Base-by-base conservation (phyloP, 108 stramenopile genomes). In the Pseudonitzschia delicatissima region DNA sequence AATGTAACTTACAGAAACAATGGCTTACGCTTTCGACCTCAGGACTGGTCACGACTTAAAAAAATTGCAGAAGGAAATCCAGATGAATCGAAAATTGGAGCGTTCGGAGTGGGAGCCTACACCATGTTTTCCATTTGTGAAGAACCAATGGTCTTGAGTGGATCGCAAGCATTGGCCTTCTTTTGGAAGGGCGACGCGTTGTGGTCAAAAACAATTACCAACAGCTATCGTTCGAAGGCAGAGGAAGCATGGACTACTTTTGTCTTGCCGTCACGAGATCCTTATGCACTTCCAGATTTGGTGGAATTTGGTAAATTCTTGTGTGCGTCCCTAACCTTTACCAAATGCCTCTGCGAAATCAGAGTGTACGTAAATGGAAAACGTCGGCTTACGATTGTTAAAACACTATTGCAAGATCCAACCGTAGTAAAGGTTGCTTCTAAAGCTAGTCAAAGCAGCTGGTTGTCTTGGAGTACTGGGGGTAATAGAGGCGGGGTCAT, bases 21-120 rank as follows among this genome's bases (percentile, higher is more conserved):
- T 70, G 92, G 92, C 11, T 57, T 74, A 63, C 81, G 77, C 13
- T 94, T 94, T 71, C 84, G 89, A n/a, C 42, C 67, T 3, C 83
- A 94, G 51, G 92, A 94, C 69, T 94, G 88, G 92, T 64, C 71
- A 8, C 77, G 92, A 1, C 66, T 94, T 21, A 72, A 83, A 36
- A 87, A 87, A 68, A 94, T 94, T 76, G 92, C 92, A 36, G 92
- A 91, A 76, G 92, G 92, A 28, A 94, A 94, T 65, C 92, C 92
- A 0, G 87, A 91, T 34, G 74, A 75, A 57, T 39, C 36, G n/a
- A 75, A 75, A 33, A 75, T 75, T 12, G 90, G 90, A 4, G 86
- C 87, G 11, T 91, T 91, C 77, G 90, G 92, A 17, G 92, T 94
- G 3, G 92, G 92, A 26, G 89, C 89, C 0, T 94, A 94, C 61